Evolutionary conservation across 257 asterid species (phyloP).

Genomic region (Solanum raphanifolium): DNA sequence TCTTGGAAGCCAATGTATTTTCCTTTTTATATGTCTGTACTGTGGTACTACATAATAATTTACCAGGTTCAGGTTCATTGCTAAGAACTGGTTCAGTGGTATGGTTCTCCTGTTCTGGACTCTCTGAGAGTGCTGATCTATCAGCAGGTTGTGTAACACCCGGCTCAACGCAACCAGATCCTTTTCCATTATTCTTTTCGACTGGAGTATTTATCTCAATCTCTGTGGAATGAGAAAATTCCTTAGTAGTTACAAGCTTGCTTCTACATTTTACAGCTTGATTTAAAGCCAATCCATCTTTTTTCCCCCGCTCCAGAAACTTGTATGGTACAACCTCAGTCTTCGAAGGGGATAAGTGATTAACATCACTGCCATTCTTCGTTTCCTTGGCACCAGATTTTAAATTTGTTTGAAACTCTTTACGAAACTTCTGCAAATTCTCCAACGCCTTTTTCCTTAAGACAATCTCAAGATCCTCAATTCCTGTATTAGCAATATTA

Average conservation of each 20-base stretch:
- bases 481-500: slow-evolving; percentile 20
- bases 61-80: slow-evolving; percentile 1
- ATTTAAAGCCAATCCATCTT: background rate
- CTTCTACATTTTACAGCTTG: slow-evolving; percentile 8
- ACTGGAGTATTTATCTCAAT: slow-evolving; percentile 11
- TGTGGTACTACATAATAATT: background rate
- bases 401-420: slow-evolving; percentile 15
- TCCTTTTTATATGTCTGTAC: slow-evolving; percentile 1
- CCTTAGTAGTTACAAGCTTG: slow-evolving; percentile 7
- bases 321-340: slow-evolving; percentile 5
- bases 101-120: slow-evolving; percentile 7
- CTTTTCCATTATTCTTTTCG: slow-evolving; percentile 7
- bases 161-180: slow-evolving; percentile 14
- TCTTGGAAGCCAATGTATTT: background rate
- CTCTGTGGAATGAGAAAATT: slow-evolving; percentile 1
- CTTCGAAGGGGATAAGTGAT: slow-evolving; percentile 2
- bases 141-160: slow-evolving; percentile 4
- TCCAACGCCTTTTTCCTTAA: slow-evolving; percentile 86
- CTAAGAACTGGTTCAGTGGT: background rate
- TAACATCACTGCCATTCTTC: slow-evolving; percentile 14
- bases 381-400: slow-evolving; percentile 6
- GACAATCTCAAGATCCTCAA: slow-evolving; percentile 45
- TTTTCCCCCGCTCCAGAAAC: slow-evolving; percentile 11
- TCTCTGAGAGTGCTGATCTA: slow-evolving; percentile 1
- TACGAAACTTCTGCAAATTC: slow-evolving; percentile 56